Evolutionary conservation across 257 asterid genomes (phyloP).

Genomic region (Capsicum pubescens): DNA sequence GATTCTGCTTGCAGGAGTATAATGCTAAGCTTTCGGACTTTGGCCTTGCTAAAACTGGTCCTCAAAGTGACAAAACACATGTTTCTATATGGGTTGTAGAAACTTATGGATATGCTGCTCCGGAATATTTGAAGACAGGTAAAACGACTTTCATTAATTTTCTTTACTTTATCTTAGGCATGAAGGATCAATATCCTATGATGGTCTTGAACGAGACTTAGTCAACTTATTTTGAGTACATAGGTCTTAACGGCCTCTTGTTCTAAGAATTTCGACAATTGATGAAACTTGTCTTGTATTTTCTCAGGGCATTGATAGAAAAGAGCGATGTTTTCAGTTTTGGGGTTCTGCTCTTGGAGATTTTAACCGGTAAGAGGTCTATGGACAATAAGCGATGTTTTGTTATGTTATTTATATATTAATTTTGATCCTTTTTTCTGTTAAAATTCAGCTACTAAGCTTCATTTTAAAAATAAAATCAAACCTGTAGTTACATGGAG

Average conservation of each 20-base stretch:
- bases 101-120: constrained; percentile 95
- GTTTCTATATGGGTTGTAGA: constrained; percentile 93
- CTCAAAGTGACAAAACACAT: constrained; percentile 94
- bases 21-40: constrained; percentile 94
- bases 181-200: neutral
- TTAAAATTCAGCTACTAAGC: no score
- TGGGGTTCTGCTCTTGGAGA: constrained; percentile 88
- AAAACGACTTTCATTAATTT: neutral
- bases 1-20: constrained; percentile 60
- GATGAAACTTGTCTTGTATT: neutral
- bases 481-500: no score
- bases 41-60: constrained; percentile 97
- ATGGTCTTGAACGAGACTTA: neutral
- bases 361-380: constrained; percentile 83
- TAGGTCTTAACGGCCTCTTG: neutral
- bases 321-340: constrained; percentile 95
- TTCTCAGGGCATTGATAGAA: constrained; percentile 79
- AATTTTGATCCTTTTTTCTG: no score
- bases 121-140: constrained; percentile 98
- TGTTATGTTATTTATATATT: no score
- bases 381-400: constrained; percentile 77
- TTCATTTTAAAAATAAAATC: no score
- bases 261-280: neutral
- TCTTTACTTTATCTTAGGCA: neutral
- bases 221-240: neutral